Conservation (phyloP, 352 stramenopile species). For the Discostella stelligera region DNA sequence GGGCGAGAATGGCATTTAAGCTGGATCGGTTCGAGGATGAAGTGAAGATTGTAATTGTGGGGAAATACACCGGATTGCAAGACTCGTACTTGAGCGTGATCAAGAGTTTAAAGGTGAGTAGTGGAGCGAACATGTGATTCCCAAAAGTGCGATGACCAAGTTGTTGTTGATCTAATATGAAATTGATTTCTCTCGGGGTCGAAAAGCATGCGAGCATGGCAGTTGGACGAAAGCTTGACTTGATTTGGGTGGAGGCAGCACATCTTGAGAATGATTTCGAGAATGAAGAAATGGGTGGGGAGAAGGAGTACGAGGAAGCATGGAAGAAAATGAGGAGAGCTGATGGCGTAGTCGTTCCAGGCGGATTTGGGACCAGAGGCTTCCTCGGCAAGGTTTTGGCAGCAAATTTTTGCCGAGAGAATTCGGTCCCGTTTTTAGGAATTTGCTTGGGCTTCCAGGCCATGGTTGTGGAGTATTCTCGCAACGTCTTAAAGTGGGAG, state of each 20-base stretch:
- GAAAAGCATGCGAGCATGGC: slow-evolving; percentile 91
- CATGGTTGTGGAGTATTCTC: slow-evolving; percentile 95
- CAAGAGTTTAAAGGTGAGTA: slow-evolving; percentile 88
- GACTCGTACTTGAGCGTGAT: slow-evolving; percentile 99
- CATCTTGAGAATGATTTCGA: slow-evolving; percentile 88
- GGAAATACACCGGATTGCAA: slow-evolving; percentile 98
- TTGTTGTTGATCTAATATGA: neutral
- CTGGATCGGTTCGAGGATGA: slow-evolving; percentile 89
- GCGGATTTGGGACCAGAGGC: slow-evolving; percentile 96
- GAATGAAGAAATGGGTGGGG: slow-evolving; percentile 40
- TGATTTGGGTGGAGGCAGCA: slow-evolving; percentile 97
- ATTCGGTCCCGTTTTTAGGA: slow-evolving; percentile 95
- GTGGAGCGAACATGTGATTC: neutral
- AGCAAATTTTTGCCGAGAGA: slow-evolving; percentile 93
- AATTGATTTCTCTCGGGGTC: neutral
- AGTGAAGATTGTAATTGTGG: slow-evolving; percentile 97
- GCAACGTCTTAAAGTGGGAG: slow-evolving; percentile 90
- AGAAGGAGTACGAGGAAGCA: slow-evolving; percentile 72
- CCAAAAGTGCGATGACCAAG: neutral
- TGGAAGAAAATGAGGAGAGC: slow-evolving; percentile 91
- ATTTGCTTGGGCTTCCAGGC: slow-evolving; percentile 97
- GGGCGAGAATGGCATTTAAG: slow-evolving; percentile 89
- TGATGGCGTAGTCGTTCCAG: slow-evolving; percentile 95
- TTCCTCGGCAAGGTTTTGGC: slow-evolving; percentile 97
- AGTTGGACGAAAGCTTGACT: slow-evolving; percentile 89